Base-by-base conservation (phyloP, 1,139 yeast genomes). In the Pneumocystis murina region DNA sequence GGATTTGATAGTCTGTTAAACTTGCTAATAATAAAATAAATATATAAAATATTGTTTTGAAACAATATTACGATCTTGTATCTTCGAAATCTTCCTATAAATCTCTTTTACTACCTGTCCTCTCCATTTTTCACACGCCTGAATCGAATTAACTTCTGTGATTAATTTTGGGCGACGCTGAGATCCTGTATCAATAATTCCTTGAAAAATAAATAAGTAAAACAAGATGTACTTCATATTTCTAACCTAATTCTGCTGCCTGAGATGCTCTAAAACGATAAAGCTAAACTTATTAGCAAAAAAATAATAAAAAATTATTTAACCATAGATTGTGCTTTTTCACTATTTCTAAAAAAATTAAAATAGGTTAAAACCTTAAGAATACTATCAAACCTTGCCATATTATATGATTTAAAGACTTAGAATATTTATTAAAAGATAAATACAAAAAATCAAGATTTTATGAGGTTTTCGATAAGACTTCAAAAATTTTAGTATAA, bases 91-190 rank as follows among this genome's bases (percentile, higher is more conserved):
- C 68, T 82, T 82, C 28, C 78, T 76, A 36, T 86, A 81, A 64
- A 88, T 82, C 70, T 89, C 95, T 61, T 79, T 76, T 6, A 84
- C 70, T 7, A 88, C 80, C 65, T 82, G 82, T n/a, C 78, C 74
- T 62, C 96, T 75, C 87, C 90, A 87, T 72, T 80, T 80, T 70
- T 86, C 89, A n/a, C 95, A 90, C 66, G 84, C 88, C 1, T 82
- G 79, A 20, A 87, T 71, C 1, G 80, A 77, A 7, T 77, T 75
- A 1, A 84, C 89, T 7, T 78, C 75, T 61, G 79, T 80, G 3
- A 85, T 83, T 62, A 78, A 77, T 63, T 80, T 79, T 0, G 95
- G 96, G 38, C 95, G 77, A 59, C 78, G 75, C 8, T 86, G 82
- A 64, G 84, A 67, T 24, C 55, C 55, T 65, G 79, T 77, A 67